Base-by-base conservation (phyloP, 202 grass and related monocot species). In the Alloteropsis angusta region DNA sequence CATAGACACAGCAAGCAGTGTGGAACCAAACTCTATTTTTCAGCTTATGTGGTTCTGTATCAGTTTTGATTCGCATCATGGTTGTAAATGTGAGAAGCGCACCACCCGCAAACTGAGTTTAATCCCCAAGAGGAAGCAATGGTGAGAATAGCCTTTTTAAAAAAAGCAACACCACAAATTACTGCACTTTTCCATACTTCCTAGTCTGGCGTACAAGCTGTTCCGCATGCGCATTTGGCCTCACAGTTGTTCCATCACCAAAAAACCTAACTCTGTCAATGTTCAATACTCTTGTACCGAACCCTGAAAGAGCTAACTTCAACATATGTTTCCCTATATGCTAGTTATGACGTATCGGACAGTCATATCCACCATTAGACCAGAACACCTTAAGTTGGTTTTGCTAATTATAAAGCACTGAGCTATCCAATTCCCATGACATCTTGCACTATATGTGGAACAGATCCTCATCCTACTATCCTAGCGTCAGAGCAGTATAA, bases 401-500 rank as follows among this genome's bases (percentile, higher is more conserved):
- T 63, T 76, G 52, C 57, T 57, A 63, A 65, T 63, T 77, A 74
- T 37, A 62, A 39, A 64, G 86, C 46, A 56, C 76, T 30, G 60
- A 62, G 62, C 0, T 54, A 64, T 57, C 17, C n/a, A 35, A 56
- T 74, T 56, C n/a, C 68, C 36, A 54, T 54, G 68, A 25, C 34
- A 79, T 17, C 69, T 78, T 5, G n/a, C 22, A 56, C 75, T 54
- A 65, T 62, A 53, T 18, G 67, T 69, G 55, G 7, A 80, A 54
- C 71, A 48, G 68, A n/a, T 62, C 65, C 17, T 46, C n/a, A 67
- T 35, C 43, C 30, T 49, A 28, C 52, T 19, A 54, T 48, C 35
- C 13, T 69, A 26, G 49, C 18, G 71, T 71, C 36, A 38, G 60
- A 50, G 3, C 13, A 52, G 30, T 41, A 65, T 18, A 26, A 50